Percentiles rank a stretch among this genome's conserved stretches.
Evolutionary conservation across 768 basidiomycete genomes (phyloP).

Genomic region (Asterophora parasitica): DNA sequence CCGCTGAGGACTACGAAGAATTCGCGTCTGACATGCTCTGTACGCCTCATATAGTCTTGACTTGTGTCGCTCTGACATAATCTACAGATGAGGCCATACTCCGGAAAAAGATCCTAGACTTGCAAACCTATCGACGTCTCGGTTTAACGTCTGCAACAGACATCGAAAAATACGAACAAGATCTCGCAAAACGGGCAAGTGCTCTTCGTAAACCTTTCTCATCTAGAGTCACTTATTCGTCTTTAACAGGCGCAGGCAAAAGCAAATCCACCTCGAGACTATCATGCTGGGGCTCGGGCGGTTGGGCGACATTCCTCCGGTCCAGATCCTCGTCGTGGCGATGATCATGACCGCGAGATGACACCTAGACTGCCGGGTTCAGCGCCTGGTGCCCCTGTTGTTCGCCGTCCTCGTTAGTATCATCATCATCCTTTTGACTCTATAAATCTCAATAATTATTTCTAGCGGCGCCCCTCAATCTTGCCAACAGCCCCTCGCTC

Average conservation of each 20-base stretch:
- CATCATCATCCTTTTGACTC: neutral
- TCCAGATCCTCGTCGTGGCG: conserved; percentile 49
- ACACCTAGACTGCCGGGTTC: conserved; percentile 47
- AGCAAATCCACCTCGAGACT: conserved; percentile 49
- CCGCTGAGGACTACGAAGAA: conserved; percentile 84
- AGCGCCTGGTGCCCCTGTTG: conserved; percentile 26
- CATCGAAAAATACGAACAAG: conserved; percentile 83
- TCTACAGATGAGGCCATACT: conserved; percentile 77
- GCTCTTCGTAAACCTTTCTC: conserved; percentile 2
- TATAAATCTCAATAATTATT: neutral
- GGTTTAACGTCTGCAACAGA: conserved; percentile 84
- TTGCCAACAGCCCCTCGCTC: conserved; percentile 85
- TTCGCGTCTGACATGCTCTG: conserved; percentile 88
- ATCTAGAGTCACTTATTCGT: neutral
- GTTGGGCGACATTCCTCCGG: conserved; percentile 49
- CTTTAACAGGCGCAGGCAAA: conserved; percentile 55
- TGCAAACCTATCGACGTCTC: conserved; percentile 85
- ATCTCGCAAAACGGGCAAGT: conserved; percentile 63
- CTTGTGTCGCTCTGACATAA: neutral
- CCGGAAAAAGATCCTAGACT: conserved; percentile 83
- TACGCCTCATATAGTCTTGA: conserved; percentile 33
- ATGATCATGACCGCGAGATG: conserved; percentile 52
- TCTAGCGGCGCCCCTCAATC: conserved; percentile 67
- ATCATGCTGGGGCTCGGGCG: conserved; percentile 41
- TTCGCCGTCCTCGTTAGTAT: conserved; percentile 41